phyloP scores from a whole-genome alignment of 352 stramenopile genomes.

The Pythium volutum region DNA sequence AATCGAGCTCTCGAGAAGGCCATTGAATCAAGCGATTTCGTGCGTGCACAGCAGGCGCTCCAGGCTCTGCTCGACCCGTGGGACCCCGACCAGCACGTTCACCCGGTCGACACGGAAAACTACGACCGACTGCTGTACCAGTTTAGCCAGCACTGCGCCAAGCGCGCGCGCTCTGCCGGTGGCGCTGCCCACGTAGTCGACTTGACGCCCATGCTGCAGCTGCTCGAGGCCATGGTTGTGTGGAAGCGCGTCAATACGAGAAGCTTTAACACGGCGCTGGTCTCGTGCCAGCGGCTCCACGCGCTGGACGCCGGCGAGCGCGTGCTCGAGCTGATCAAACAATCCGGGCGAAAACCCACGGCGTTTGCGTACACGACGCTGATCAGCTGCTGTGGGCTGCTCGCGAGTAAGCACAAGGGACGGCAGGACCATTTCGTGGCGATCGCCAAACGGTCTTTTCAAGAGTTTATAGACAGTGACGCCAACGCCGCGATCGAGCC shows the following conservation, averaged over 20 bases:
- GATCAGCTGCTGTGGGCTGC: constrained; percentile 63
- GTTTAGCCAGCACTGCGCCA: constrained; percentile 23
- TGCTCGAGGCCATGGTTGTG: constrained; percentile 52
- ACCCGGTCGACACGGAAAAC: constrained; percentile 27
- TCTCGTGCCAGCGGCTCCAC: constrained; percentile 49
- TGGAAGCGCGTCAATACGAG: constrained; percentile 35
- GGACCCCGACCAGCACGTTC: neutral
- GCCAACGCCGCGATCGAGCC: constrained; percentile 27
- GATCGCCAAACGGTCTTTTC: constrained; percentile 40
- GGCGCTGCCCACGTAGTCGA: constrained; percentile 25
- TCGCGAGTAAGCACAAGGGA: constrained; percentile 21
- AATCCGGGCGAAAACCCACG: constrained; percentile 24
- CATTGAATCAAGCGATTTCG: constrained; percentile 16
- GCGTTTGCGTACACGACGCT: constrained; percentile 52
- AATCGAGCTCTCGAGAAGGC: constrained; percentile 12
- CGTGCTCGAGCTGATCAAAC: constrained; percentile 49
- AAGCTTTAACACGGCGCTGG: constrained; percentile 71
- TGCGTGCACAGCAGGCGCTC: constrained; percentile 7
- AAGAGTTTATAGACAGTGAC: constrained; percentile 32
- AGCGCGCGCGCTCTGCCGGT: constrained; percentile 17
- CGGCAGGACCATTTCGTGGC: constrained; percentile 29
- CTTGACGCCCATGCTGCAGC: constrained; percentile 34
- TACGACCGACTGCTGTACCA: constrained; percentile 63
- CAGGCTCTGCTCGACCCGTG: constrained; percentile 8
- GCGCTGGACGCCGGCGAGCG: constrained; percentile 34